Base-by-base conservation (phyloP, 768 basidiomycete species). In the Imleria badia region DNA sequence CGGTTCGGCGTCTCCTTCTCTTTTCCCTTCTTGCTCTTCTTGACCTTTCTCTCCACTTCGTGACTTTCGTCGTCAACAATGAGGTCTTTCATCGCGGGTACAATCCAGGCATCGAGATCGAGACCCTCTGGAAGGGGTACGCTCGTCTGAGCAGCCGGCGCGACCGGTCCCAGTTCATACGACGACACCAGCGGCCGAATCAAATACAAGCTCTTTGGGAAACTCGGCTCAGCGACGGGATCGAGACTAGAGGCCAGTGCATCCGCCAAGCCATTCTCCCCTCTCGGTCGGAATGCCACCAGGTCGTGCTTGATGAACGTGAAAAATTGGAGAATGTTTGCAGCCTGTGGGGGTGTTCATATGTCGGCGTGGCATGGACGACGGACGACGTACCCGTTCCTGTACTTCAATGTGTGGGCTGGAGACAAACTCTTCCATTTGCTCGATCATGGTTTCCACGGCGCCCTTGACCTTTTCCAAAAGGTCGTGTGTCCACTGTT, bases 161-260 rank as follows among this genome's bases (percentile, higher is more conserved):
- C 94, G 35, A 98, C 90, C 1, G 94, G 88, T 56, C 91, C 93
- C 19, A 99, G 82, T 56, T 92, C 88, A 62, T 95, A 86, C 6
- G 79, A 65, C 17, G 80, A 76, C 63, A 91, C 90, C 9, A 99
- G 74, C 0, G 94, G 92, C 38, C 81, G 78, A 41, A 98, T 84
- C 49, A 99, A 82, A 69, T 85, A 89, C 13, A 98, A 75, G 62
- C 90, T 92, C 74, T 95, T 94, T 3, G 97, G 97, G 64, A 91
- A 96, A 34, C 73, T 72, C 15, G 83, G 81, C 34, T 59, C 63
- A 3, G 45, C 51, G 23, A 71, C 64, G 6, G 66, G 60, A 45
- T 76, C 79, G 13, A 80, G 81, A 48, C 54, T 49, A 13, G 76
- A 72, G 19, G 71, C 60, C 12, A 73, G 68, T 17, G 69, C 55